These are phyloP conservation scores for Aureobasidium sp. DNA, from an alignment of 2,329 filamentous ascomycete genomes.

Conservation along the genomic window DNA sequence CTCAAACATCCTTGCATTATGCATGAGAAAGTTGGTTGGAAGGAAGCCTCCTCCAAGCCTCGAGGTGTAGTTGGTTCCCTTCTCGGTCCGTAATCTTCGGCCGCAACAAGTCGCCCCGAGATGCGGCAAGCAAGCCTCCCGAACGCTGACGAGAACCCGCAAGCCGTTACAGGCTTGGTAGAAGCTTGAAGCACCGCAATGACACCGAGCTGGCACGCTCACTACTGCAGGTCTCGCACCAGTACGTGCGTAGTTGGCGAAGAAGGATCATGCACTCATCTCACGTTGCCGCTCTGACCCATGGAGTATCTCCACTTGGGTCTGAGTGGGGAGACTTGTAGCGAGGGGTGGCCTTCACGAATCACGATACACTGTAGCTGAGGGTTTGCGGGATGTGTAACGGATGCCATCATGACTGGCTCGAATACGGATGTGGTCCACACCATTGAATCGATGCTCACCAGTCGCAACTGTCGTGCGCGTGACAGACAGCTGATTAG, in stretches of 20 bases:
- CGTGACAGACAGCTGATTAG: not conserved
- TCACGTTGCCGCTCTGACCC: not conserved
- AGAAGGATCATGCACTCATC: not conserved
- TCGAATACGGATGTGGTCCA: not conserved
- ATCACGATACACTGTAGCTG: not conserved
- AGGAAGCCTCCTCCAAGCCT: not conserved
- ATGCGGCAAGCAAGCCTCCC: conserved; percentile 7
- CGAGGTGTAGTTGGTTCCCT: not conserved
- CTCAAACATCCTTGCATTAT: not conserved
- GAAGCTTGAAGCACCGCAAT: conserved; percentile 11
- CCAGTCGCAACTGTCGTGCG: not conserved
- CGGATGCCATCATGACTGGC: not conserved
- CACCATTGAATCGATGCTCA: not conserved
- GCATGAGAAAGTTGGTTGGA: not conserved
- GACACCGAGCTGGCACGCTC: not conserved
- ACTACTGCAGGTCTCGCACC: not conserved
- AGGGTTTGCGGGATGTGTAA: not conserved
- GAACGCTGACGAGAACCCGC: not conserved
- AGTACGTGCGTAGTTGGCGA: not conserved
- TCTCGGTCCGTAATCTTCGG: not conserved
- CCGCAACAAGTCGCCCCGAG: not conserved
- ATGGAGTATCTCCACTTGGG: not conserved
- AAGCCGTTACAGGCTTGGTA: not conserved
- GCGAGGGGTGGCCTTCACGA: not conserved
- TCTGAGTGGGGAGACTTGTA: not conserved